phyloP scores from a whole-genome alignment of 306 rosid genomes.

The Cicer chorassanicum region DNA sequence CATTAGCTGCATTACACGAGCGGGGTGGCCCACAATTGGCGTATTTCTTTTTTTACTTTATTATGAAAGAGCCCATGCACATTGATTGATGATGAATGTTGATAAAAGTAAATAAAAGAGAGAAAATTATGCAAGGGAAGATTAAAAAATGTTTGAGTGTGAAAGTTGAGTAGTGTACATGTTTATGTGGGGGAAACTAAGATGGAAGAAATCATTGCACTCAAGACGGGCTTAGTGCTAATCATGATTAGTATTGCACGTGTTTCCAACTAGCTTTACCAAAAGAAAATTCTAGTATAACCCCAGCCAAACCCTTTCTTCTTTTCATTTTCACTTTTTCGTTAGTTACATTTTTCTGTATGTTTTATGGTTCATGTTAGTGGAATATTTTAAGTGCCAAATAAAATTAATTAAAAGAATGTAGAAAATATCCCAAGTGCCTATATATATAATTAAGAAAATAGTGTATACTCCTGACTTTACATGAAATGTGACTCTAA shows the following conservation, averaged over 20 bases:
- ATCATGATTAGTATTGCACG: conserved; percentile 91
- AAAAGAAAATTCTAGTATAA: conserved; percentile 38
- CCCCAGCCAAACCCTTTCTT: conserved; percentile 20
- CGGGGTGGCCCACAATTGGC: conserved; percentile 64
- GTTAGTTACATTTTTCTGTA: background rate
- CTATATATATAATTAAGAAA: no score
- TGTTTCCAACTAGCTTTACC: conserved; percentile 79
- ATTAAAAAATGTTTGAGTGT: conserved; percentile 41
- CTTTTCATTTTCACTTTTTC: conserved; percentile 38
- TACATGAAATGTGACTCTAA: no score
- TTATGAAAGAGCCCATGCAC: conserved; percentile 49
- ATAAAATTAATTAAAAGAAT: no score
- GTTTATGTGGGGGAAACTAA: conserved; percentile 54
- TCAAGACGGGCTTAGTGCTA: conserved; percentile 68
- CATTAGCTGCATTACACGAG: conserved; percentile 78
- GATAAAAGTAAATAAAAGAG: conserved; percentile 4
- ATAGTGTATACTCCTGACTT: no score
- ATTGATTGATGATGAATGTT: conserved; percentile 45
- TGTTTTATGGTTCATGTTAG: no score
- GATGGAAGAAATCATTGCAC: conserved; percentile 75
- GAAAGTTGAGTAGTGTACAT: conserved; percentile 38
- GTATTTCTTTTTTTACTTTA: conserved; percentile 18
- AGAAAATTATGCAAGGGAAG: background rate
- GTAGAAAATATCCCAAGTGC: no score
- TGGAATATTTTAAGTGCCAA: no score